Base-by-base conservation (phyloP, 2,329 filamentous ascomycete genomes). In the Harringtonia lauricola region DNA sequence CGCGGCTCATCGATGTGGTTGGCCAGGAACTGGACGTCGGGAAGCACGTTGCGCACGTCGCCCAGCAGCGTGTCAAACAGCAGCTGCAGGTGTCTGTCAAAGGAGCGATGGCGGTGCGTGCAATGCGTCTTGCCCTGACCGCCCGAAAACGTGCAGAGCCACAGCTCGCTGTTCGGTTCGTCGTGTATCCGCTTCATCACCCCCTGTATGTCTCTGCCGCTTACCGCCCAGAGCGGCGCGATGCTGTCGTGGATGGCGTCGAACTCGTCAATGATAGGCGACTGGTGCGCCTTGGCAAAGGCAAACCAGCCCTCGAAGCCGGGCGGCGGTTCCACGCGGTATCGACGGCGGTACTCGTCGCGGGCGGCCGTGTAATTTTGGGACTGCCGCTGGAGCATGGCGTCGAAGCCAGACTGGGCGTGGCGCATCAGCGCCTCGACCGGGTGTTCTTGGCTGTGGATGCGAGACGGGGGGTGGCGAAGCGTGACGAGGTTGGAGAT, bases 1-100 rank as follows among this genome's bases (percentile, higher is more conserved):
- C 61, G 56, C 1, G 70, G 67, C 47, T 74, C 68, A 41, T 74
- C 69, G 4, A 73, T 55, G 33, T 64, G 60, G 37, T 72, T 74
- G n/a, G 71, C 54, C 0, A 71, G 57, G 28, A 73, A 64, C 8
- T 55, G 55, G 12, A 68, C 42, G 28, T 70, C 55, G 0, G 66
- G 64, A 5, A 39, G 15, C 12, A 14, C n/a, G 6, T 28, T 3
- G 15, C 8, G 10, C 17, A 68, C 38, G 18, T 31, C n/a, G 8
- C 4, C 26, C 39, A 40, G 19, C 10, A 40, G 18, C 8, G 28
- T 31, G 34, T 36, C 19, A 8, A 36, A 36, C 8, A 36, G 9
- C n/a, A 18, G 34, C 39, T 34, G 17, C 0, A 60, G 37, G 5
- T 52, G 51, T 3, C 48, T 49, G 1, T 17, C 50, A 31, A 66